These are phyloP conservation scores for Colletotrichum sp. DNA, from an alignment of 2,329 filamentous ascomycete species.

Conservation along the genomic window DNA sequence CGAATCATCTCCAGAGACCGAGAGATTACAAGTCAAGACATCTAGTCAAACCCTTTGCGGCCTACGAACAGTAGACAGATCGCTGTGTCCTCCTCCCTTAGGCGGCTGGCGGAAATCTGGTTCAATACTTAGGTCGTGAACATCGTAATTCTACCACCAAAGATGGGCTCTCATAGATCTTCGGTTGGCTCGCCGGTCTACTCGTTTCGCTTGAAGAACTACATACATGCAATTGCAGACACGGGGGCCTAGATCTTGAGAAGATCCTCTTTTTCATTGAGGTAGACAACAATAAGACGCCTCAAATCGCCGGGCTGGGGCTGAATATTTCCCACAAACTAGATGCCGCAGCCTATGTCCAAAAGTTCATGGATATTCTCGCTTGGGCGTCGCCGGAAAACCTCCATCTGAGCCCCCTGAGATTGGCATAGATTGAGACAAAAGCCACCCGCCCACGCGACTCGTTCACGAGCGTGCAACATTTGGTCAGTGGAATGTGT, in stretches of 20 bases:
- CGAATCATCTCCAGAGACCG: not conserved
- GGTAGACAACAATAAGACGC: accelerated
- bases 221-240: not conserved
- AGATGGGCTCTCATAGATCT: not conserved
- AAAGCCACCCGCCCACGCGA: not conserved
- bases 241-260: conserved; percentile 4
- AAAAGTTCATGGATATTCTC: not conserved
- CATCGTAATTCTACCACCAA: not conserved
- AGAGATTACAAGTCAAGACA: not conserved
- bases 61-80: not conserved
- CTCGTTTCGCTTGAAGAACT: not conserved
- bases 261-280: not conserved
- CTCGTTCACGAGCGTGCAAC: conserved; percentile 29
- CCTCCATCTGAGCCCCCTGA: not conserved
- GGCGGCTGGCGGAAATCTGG: not conserved
- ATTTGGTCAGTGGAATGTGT: conserved; percentile 37
- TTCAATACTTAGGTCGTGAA: not conserved
- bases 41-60: not conserved
- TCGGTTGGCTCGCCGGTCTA: not conserved
- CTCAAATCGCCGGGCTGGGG: not conserved
- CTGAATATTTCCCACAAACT: not conserved
- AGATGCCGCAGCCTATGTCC: not conserved
- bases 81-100: not conserved
- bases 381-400: not conserved
- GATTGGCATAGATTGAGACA: not conserved